Evolutionary conservation across 2,329 filamentous ascomycete species (phyloP), one percentile per base, ranked within the genome.

Genomic region (Botrytis galanthina): DNA sequence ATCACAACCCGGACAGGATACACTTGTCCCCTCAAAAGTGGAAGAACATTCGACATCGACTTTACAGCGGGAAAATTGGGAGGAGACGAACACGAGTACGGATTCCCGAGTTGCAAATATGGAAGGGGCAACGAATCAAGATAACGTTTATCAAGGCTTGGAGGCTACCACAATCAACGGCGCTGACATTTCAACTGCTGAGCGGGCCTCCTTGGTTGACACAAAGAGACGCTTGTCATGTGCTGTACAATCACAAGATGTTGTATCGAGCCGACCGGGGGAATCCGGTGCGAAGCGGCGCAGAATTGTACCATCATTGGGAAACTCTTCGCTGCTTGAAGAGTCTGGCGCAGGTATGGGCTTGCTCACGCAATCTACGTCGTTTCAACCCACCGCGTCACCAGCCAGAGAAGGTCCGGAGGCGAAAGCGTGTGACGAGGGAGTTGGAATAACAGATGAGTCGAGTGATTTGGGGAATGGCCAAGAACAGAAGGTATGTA

Each of bases 1-100:
- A 39, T 10, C 37, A 2, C 9, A 22, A 22, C 39, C 10, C 6
- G 20, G 2, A 1, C 0, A n/a, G 0, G 10, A 10, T 29, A 20
- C 9, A n/a, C 48, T 22, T 42, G 26, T 32, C 16, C 7, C 22
- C 18, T 42, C 48, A n/a, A 14, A 54, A 35, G 32, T 39, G 46
- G 64, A 22, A 35, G 32, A 35, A 39, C 10, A 1, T 54, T 54
- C 64, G 46, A 29, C 26, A 54, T 29, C 8, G 35, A 35, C 39
- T 22, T 14, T 67, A 20, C 46, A 29, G 46, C 64, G 35, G 64
- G 46, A 67, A 9, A 67, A 54, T 67, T 35, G 32, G 51, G 22
- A n/a, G 44, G 44, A 39, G 46, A 67, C 14, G 32, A 48, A 54
- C 37, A 67, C 14, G 22, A 35, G 37, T 29, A 12, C 32, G n/a